Conservation (phyloP, 2,329 filamentous ascomycete genomes). For the Cladosporium sp. region DNA sequence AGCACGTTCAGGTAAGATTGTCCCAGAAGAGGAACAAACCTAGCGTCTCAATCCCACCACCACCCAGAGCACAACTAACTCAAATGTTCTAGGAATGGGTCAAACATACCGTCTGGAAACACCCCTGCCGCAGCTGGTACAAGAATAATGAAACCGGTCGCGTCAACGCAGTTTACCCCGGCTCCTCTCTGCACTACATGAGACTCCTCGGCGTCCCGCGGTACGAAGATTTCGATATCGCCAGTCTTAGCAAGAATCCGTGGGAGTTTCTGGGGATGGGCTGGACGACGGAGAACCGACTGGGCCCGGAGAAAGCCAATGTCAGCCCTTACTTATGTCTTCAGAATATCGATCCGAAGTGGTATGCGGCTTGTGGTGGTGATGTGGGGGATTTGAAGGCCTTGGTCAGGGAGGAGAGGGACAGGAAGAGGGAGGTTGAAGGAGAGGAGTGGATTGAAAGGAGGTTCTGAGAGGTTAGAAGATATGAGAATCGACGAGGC, state of each 20-base stretch:
- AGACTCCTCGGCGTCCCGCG: constrained; percentile 36
- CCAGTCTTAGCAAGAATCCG: constrained; percentile 36
- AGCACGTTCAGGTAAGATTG: constrained; percentile 31
- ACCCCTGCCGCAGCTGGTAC: constrained; percentile 44
- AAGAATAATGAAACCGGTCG: constrained; percentile 46
- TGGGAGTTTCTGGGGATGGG: constrained; percentile 44
- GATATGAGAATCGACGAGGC: too few relatives aligned
- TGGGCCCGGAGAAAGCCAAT: constrained; percentile 27
- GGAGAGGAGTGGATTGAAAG: constrained; percentile 7
- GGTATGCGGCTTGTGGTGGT: constrained; percentile 30
- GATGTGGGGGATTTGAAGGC: constrained; percentile 19
- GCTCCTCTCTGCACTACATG: constrained; percentile 47
- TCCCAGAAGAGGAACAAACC: background rate
- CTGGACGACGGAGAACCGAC: constrained; percentile 30
- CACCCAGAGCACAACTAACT: background rate
- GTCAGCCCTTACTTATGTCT: constrained; percentile 37
- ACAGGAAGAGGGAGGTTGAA: background rate
- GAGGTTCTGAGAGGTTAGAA: background rate
- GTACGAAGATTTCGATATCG: constrained; percentile 43
- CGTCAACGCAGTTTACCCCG: constrained; percentile 49
- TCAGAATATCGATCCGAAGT: constrained; percentile 41
- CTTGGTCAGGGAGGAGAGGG: constrained; percentile 17
- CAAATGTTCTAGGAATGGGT: constrained; percentile 39
- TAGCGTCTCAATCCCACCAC: background rate
- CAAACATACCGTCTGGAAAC: constrained; percentile 48